These are phyloP conservation scores for Silybum marianum DNA, from an alignment of 129 eudicot genomes.

Conservation along the genomic window DNA sequence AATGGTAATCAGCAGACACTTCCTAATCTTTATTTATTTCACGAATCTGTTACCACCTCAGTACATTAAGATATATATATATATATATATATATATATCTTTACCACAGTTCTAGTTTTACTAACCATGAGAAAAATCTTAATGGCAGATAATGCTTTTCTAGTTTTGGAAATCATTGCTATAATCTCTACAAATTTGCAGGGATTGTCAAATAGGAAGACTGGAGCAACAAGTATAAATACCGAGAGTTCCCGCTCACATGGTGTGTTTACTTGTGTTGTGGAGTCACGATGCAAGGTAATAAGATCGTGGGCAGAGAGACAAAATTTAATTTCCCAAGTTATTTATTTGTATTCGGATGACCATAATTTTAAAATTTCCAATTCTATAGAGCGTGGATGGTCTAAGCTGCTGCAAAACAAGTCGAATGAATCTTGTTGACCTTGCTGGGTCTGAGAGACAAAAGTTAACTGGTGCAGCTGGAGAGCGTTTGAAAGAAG, in stretches of 20 bases:
- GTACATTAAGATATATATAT: background rate
- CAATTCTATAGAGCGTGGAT: slow-evolving; percentile 62
- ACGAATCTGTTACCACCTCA: background rate
- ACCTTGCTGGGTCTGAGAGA: slow-evolving; percentile 99
- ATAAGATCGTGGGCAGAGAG: slow-evolving; percentile 2
- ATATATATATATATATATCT: background rate
- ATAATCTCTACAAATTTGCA: slow-evolving; percentile 30
- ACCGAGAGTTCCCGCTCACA: slow-evolving; percentile 97
- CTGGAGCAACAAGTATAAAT: slow-evolving; percentile 82
- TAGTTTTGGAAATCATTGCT: background rate
- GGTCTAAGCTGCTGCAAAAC: slow-evolving; percentile 85
- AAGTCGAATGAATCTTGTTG: slow-evolving; percentile 92
- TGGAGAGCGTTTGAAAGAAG: slow-evolving; percentile 98
- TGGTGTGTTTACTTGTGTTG: slow-evolving; percentile 94
- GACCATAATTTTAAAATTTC: background rate
- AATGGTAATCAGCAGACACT: background rate
- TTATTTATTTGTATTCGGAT: background rate
- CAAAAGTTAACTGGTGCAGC: slow-evolving; percentile 98
- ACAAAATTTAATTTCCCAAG: background rate
- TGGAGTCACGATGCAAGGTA: slow-evolving; percentile 98
- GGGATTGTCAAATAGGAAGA: slow-evolving; percentile 90
- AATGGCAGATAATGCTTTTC: background rate
- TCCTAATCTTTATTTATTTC: background rate
- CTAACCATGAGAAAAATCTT: background rate
- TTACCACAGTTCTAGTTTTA: background rate